These are phyloP conservation scores for Alternaria sp. DNA, from an alignment of 2,329 filamentous ascomycete genomes.

Conservation along the genomic window DNA sequence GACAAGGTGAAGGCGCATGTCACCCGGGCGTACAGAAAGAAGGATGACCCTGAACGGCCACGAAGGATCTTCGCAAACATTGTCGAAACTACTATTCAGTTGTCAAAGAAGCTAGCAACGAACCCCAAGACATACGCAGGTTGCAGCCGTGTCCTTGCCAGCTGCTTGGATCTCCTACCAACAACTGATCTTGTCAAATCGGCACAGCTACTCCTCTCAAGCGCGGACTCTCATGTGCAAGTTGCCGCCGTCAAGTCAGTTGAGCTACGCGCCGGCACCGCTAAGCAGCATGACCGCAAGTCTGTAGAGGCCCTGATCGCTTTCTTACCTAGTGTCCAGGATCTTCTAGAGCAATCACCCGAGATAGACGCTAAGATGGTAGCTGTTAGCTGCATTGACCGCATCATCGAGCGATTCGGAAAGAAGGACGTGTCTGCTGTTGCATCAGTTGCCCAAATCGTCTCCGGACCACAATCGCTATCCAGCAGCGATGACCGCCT, in stretches of 20 bases:
- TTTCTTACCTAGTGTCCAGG: conserved; percentile 81
- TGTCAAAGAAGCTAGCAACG: conserved; percentile 71
- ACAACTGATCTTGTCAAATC: conserved; percentile 90
- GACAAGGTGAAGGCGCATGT: conserved; percentile 44
- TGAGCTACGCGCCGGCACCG: conserved; percentile 78
- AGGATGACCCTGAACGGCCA: conserved; percentile 37
- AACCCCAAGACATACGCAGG: conserved; percentile 50
- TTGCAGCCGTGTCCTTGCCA: conserved; percentile 75
- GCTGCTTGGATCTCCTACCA: conserved; percentile 84
- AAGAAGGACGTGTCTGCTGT: conserved; percentile 87
- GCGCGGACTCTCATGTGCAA: conserved; percentile 77
- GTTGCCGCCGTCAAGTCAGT: conserved; percentile 75
- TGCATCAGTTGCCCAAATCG: conserved; percentile 75
- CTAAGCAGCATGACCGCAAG: conserved; percentile 72
- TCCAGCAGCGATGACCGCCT: conserved; percentile 77
- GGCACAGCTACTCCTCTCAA: conserved; percentile 81
- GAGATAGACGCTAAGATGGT: conserved; percentile 83
- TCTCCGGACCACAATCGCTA: conserved; percentile 79
- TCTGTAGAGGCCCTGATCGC: conserved; percentile 77
- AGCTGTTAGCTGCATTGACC: conserved; percentile 88
- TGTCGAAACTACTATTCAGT: conserved; percentile 54
- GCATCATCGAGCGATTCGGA: conserved; percentile 93
- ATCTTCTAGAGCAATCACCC: conserved; percentile 75
- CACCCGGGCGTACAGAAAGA: conserved; percentile 40
- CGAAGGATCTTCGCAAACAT: conserved; percentile 49